Evolutionary conservation across 495 filamentous ascomycete genomes (phyloP), one percentile per base, ranked within the genome.

Genomic region (Trichoderma asperelloides): DNA sequence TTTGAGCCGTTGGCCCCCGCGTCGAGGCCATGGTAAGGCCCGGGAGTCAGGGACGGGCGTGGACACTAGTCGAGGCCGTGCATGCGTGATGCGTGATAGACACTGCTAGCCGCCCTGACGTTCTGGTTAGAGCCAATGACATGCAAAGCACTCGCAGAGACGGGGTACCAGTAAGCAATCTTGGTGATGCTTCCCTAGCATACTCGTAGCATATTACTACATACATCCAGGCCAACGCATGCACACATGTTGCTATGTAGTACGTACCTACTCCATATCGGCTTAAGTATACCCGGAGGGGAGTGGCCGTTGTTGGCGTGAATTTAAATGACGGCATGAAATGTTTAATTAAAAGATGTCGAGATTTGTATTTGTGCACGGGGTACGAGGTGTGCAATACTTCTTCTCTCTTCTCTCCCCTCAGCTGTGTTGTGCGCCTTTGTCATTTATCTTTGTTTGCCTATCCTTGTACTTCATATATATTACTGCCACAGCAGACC

Each of bases 41-140:
- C 55, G 27, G 55, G 55, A 60, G 55, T 30, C 55, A 60, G 55
- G 55, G 55, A 60, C 55, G 55, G 55, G 55, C 27, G 55, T 60
- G 55, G 55, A 28, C 30, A 13, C 55, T 60, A 60, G 55, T 60
- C 16, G 55, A 28, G 55, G 55, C 27, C 55, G 55, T 60, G 55
- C 55, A 60, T 60, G 55, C 23, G 55, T 27, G 55, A 51, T 51
- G 21, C n/a, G 55, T 60, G 23, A 60, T 60, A 2, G 55, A 25
- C 55, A 60, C 55, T 30, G 21, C 55, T 60, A 60, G 25, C 55
- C 55, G 55, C 55, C 55, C 55, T 60, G 55, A 30, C 23, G 9
- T 60, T 60, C 27, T 18, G 15, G 11, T 23, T 5, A 27, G 55
- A 60, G 55, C 55, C 55, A 60, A 60, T 60, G 11, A 30, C 27